Conservation (phyloP, 305 asterid genomes). For the Lippia alba region DNA sequence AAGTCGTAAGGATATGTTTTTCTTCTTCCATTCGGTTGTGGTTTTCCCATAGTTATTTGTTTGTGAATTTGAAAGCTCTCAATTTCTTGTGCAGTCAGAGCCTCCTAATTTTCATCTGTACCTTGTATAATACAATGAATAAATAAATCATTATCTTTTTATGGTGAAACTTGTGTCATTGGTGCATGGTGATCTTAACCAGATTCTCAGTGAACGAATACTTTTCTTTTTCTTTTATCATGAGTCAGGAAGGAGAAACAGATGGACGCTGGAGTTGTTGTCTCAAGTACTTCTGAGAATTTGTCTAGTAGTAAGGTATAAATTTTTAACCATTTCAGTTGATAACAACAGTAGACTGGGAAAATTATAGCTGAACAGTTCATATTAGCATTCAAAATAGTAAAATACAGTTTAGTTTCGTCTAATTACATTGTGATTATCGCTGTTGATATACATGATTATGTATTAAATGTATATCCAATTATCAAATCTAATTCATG, state of each 20-base stretch:
- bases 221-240: conserved; percentile 24
- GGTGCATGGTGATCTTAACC: not conserved
- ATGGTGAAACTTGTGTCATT: not conserved
- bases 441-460: too few species aligned
- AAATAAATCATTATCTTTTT: not conserved
- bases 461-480: too few species aligned
- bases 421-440: too few species aligned
- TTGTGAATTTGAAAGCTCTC: conserved; percentile 22
- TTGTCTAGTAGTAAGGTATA: conserved; percentile 72
- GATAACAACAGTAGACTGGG: not conserved
- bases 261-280: conserved; percentile 43
- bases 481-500: too few species aligned
- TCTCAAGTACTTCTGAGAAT: conserved; percentile 48
- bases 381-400: not conserved
- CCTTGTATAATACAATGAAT: not conserved
- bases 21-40: conserved; percentile 17
- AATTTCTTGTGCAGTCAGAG: conserved; percentile 22
- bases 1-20: conserved; percentile 52
- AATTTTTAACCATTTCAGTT: not conserved
- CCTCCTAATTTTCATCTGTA: not conserved
- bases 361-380: not conserved
- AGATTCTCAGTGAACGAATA: not conserved
- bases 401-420: too few species aligned
- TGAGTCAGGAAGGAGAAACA: conserved; percentile 64
- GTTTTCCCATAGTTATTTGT: conserved; percentile 4